Evolutionary conservation across 2,329 filamentous ascomycete species (phyloP).

Genomic region (Pseudocercospora fuligena): DNA sequence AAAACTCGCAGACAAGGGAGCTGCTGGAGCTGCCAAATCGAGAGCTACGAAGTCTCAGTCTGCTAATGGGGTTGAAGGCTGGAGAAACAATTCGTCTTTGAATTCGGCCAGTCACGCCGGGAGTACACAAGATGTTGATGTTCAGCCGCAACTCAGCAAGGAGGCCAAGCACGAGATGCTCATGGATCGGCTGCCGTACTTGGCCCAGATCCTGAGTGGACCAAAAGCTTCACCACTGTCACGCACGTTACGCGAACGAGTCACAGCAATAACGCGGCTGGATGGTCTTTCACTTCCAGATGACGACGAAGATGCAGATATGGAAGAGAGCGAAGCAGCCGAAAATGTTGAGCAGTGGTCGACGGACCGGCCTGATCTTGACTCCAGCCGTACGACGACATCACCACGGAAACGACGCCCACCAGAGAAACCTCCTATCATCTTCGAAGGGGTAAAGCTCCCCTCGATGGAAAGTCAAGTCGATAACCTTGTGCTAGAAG

Average conservation of each 20-base stretch:
- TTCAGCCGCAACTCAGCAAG: conserved; percentile 22
- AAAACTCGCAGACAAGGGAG: conserved; percentile 37
- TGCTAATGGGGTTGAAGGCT: conserved; percentile 28
- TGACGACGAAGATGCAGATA: conserved; percentile 34
- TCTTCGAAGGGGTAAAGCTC: conserved; percentile 29
- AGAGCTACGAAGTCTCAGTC: background rate
- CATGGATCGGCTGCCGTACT: conserved; percentile 85
- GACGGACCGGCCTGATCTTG: conserved; percentile 46
- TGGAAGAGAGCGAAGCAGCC: conserved; percentile 35
- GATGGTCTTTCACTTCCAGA: conserved; percentile 32
- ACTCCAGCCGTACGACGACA: conserved; percentile 14
- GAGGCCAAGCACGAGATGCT: conserved; percentile 73
- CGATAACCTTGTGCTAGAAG: conserved; percentile 48
- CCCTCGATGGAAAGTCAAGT: conserved; percentile 37
- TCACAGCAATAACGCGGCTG: conserved; percentile 69
- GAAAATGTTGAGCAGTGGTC: conserved; percentile 43
- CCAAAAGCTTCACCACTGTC: conserved; percentile 30
- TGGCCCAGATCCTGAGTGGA: conserved; percentile 65
- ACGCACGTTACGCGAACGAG: conserved; percentile 60
- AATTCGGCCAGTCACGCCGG: conserved; percentile 2
- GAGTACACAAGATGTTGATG: background rate
- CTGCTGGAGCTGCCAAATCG: conserved; percentile 54
- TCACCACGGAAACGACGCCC: conserved; percentile 21
- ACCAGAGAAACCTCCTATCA: conserved; percentile 18
- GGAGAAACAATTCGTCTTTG: conserved; percentile 28